Conservation (phyloP, 2,329 filamentous ascomycete genomes). For the Colletotrichum navitas region DNA sequence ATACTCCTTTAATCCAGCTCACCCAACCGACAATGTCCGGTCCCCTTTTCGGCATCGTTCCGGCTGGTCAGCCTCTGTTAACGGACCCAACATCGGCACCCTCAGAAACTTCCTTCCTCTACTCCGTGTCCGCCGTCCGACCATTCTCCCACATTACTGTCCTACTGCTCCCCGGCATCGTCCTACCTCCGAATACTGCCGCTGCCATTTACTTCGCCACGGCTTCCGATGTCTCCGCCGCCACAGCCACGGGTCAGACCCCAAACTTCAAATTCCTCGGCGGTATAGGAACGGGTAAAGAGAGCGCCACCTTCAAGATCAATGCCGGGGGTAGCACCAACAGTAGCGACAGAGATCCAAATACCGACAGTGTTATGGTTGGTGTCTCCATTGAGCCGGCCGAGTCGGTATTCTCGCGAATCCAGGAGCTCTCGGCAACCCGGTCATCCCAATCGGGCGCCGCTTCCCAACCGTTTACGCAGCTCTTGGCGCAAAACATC, state of each 20-base stretch:
- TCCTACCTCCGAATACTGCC: slow-evolving; percentile 80
- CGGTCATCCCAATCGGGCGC: slow-evolving; percentile 49
- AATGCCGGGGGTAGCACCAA: slow-evolving; percentile 49
- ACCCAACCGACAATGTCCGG: slow-evolving; percentile 52
- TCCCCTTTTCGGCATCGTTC: slow-evolving; percentile 70
- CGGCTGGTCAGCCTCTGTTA: slow-evolving; percentile 70
- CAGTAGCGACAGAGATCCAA: slow-evolving; percentile 43
- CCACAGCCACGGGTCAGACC: slow-evolving; percentile 55
- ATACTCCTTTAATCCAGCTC: neutral
- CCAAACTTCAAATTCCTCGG: slow-evolving; percentile 86
- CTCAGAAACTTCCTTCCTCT: slow-evolving; percentile 68
- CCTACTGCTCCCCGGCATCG: slow-evolving; percentile 84
- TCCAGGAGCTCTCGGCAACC: slow-evolving; percentile 69
- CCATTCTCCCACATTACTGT: slow-evolving; percentile 87
- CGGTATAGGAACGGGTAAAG: slow-evolving; percentile 89
- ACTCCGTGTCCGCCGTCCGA: slow-evolving; percentile 60
- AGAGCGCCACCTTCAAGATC: slow-evolving; percentile 91
- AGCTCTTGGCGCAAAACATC: slow-evolving; percentile 88
- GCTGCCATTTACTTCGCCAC: slow-evolving; percentile 90
- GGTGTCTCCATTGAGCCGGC: slow-evolving; percentile 87
- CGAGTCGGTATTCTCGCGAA: slow-evolving; percentile 75
- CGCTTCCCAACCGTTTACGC: slow-evolving; percentile 69
- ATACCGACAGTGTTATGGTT: slow-evolving; percentile 71
- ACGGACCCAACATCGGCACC: slow-evolving; percentile 66
- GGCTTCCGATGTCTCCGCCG: slow-evolving; percentile 54